A percentile compares a stretch with the other conserved stretches of the same genome.
Evolutionary conservation across 306 rosid genomes (phyloP).

Genomic region (cucumber (Cucumis sativus)): DNA sequence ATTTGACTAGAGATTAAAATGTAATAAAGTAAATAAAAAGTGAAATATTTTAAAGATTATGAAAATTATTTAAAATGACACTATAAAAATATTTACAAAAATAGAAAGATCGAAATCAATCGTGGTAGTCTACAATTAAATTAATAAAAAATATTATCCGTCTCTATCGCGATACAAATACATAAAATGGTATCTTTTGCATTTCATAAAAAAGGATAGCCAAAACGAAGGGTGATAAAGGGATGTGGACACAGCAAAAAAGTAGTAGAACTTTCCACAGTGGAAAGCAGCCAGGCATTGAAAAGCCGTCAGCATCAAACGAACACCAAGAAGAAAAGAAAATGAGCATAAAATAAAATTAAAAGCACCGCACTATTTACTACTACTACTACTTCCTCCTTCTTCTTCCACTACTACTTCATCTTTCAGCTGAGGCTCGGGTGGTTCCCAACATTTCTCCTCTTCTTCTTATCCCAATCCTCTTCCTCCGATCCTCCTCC

Average conservation of each 20-base stretch:
- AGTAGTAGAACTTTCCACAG: not conserved
- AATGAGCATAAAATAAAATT: too few relatives aligned
- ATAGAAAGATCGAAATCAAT: too few relatives aligned
- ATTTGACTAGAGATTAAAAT: too few relatives aligned
- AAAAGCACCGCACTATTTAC: not conserved
- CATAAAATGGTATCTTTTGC: too few relatives aligned
- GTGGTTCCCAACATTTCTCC: conserved; percentile 28
- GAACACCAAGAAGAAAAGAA: not conserved
- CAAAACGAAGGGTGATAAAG: not conserved
- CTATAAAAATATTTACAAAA: too few relatives aligned
- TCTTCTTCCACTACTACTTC: not conserved
- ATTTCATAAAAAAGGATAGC: too few relatives aligned
- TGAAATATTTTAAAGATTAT: too few relatives aligned
- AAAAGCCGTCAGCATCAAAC: not conserved
- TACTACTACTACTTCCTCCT: not conserved
- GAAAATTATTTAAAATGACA: too few relatives aligned
- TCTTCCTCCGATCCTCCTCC: conserved; percentile 14
- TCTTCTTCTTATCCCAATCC: conserved; percentile 28
- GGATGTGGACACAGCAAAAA: not conserved
- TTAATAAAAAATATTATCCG: too few relatives aligned
- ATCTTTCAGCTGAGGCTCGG: conserved; percentile 20
- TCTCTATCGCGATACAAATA: too few relatives aligned
- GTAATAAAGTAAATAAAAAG: too few relatives aligned
- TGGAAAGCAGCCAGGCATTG: not conserved
- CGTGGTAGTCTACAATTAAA: too few relatives aligned